Evolutionary conservation across 2,329 filamentous ascomycete species (phyloP), one percentile per base, ranked within the genome.

Genomic region (Phoma herbarum): DNA sequence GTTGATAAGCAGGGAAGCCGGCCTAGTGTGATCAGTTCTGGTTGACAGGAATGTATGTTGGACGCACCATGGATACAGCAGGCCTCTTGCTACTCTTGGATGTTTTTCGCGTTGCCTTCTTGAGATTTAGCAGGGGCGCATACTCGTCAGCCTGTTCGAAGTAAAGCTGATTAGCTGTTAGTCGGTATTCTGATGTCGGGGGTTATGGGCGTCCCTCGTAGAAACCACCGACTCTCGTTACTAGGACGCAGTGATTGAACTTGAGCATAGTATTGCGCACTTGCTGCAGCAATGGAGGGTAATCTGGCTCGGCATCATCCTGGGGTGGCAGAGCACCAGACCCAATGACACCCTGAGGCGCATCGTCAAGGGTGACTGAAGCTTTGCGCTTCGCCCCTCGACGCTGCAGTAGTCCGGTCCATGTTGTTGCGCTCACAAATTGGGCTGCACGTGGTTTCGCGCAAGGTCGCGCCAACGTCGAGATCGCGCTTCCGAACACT

Each of bases 81-180:
- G 86, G 85, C 37, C 63, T 72, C 47, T 88, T 88, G 63, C 80
- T 90, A n/a, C 69, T 68, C 50, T 64, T 76, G 0, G 65, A 44
- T 1, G 90, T 92, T 77, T 88, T 93, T 75, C 92, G 95, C 54
- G 85, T 85, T 2, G 90, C 88, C 53, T 96, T 88, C 77, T 97
- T 98, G 71, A 99, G 80, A 69, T 93, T 95, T 63, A 99, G 83
- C 43, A 96, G 81, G 1, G 93, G 91, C 1, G 90, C 94, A 75
- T 90, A 90, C 72, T 97, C 89, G 58, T 96, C 91, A 11, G 96
- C 95, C 75, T 99, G 93, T 69, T 96, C 90, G 76, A 98, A 96
- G 79, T 99, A 99, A 58, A 99, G 82, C 85, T 78, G 25, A 4
- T 44, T 22, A n/a, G 6, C 23, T 14, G 47, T 70, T 46, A 71